These are phyloP conservation scores for Acorus gramineus DNA, from an alignment of 106 monocot genomes.

Conservation along the genomic window DNA sequence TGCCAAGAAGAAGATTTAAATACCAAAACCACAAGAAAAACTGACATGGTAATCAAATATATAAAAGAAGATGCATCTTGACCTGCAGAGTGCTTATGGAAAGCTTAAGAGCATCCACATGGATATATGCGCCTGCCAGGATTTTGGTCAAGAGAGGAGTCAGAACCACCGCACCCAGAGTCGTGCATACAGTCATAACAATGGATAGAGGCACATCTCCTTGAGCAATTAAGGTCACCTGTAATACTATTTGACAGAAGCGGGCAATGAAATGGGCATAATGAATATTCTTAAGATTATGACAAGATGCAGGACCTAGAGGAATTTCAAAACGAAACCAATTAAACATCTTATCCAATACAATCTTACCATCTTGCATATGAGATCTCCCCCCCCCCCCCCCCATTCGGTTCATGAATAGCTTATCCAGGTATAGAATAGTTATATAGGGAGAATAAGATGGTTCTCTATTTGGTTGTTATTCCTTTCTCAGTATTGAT, in stretches of 20 bases:
- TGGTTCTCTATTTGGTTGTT: no score
- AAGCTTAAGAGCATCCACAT: slow-evolving; percentile 54
- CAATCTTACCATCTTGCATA: no score
- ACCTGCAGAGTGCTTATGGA: slow-evolving; percentile 79
- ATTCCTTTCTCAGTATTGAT: no score
- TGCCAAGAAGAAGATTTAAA: not conserved
- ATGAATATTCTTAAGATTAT: not conserved
- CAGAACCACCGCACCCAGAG: slow-evolving; percentile 51
- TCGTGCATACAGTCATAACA: slow-evolving; percentile 73
- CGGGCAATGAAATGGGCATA: slow-evolving; percentile 7
- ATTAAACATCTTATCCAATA: no score
- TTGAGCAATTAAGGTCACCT: slow-evolving; percentile 69
- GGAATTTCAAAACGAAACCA: no score
- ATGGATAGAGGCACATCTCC: slow-evolving; percentile 66
- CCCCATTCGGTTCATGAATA: no score
- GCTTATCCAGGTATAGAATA: no score
- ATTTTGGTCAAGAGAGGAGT: slow-evolving; percentile 64
- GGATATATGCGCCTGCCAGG: slow-evolving; percentile 55
- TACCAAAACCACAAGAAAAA: not conserved
- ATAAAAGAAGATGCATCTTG: slow-evolving; percentile 5
- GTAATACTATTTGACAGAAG: slow-evolving; percentile 36
- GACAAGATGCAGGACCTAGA: not conserved
- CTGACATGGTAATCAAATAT: not conserved
- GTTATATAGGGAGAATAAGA: no score
- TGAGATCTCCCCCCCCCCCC: no score